Conservation (phyloP, 768 basidiomycete genomes). For the Pulveroboletus sp. region DNA sequence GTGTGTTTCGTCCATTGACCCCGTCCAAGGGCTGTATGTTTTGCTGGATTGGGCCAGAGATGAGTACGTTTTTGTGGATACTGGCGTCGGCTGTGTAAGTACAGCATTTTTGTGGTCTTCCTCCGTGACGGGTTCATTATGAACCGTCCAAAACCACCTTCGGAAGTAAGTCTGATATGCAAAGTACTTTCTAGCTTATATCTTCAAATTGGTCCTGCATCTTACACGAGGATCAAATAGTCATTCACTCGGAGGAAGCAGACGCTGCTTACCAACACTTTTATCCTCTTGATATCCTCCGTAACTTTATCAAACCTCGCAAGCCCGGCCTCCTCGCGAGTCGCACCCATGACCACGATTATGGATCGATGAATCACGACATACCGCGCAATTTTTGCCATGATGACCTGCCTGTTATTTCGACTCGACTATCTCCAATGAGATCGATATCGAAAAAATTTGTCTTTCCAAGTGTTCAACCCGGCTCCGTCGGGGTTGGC, state of each 20-base stretch:
- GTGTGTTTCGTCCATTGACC: not conserved
- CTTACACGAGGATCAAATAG: constrained; percentile 58
- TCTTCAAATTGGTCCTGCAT: constrained; percentile 80
- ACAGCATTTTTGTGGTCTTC: not conserved
- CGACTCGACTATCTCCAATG: constrained; percentile 39
- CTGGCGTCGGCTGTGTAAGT: constrained; percentile 69
- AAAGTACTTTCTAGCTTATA: constrained; percentile 38
- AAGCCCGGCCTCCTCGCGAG: constrained; percentile 17
- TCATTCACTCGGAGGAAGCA: constrained; percentile 70
- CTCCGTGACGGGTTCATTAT: not conserved
- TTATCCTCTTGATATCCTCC: constrained; percentile 47
- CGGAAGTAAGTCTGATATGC: constrained; percentile 1
- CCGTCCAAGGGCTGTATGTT: constrained; percentile 55
- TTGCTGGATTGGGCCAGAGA: constrained; percentile 61
- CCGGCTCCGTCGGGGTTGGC: not conserved
- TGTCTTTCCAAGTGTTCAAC: constrained; percentile 38
- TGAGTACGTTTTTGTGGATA: constrained; percentile 70
- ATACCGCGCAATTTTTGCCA: constrained; percentile 8
- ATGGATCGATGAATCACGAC: constrained; percentile 2
- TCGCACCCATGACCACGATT: constrained; percentile 5
- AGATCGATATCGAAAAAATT: constrained; percentile 50
- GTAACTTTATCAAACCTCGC: constrained; percentile 24
- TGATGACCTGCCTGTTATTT: constrained; percentile 38
- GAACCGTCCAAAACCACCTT: not conserved
- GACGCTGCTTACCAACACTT: constrained; percentile 64